Percentiles rank a stretch among this genome's conserved stretches.
These are phyloP conservation scores for Lachnellula willkommii DNA, from an alignment of 2,329 filamentous ascomycete species.

Conservation along the genomic window DNA sequence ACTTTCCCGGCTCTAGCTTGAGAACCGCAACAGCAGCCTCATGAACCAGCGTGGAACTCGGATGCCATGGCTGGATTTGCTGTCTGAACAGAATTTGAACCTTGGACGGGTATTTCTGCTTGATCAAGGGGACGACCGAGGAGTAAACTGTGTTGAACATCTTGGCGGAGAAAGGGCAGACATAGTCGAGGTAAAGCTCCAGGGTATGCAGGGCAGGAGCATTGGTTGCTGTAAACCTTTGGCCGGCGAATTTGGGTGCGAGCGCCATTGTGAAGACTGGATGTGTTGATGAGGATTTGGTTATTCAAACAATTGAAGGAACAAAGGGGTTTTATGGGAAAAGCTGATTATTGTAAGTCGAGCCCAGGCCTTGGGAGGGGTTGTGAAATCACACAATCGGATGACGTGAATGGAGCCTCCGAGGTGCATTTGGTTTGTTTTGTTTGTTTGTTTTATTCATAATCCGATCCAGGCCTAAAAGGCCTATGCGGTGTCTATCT, in stretches of 20 bases:
- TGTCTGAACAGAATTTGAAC: conserved; percentile 81
- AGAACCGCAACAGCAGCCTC: conserved; percentile 82
- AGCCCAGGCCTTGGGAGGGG: no score
- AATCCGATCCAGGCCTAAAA: no score
- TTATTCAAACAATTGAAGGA: background rate
- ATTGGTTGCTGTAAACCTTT: conserved; percentile 49
- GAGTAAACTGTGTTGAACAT: conserved; percentile 69
- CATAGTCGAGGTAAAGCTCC: conserved; percentile 78
- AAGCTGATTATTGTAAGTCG: no score
- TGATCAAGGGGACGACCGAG: conserved; percentile 59
- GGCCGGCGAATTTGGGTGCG: conserved; percentile 70
- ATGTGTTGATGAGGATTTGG: background rate
- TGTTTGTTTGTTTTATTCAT: no score
- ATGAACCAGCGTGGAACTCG: conserved; percentile 72
- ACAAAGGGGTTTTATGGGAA: no score
- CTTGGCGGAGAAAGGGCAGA: conserved; percentile 71
- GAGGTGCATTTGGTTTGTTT: no score
- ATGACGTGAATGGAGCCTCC: no score
- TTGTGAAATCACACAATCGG: no score
- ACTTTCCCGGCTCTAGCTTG: conserved; percentile 60
- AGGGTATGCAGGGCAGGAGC: conserved; percentile 51
- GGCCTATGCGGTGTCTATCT: no score
- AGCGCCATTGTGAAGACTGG: conserved; percentile 55
- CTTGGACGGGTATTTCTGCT: conserved; percentile 49
- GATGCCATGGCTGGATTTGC: conserved; percentile 94